Conservation (phyloP, 2,329 filamentous ascomycete genomes). For the Daldinia sp. region DNA sequence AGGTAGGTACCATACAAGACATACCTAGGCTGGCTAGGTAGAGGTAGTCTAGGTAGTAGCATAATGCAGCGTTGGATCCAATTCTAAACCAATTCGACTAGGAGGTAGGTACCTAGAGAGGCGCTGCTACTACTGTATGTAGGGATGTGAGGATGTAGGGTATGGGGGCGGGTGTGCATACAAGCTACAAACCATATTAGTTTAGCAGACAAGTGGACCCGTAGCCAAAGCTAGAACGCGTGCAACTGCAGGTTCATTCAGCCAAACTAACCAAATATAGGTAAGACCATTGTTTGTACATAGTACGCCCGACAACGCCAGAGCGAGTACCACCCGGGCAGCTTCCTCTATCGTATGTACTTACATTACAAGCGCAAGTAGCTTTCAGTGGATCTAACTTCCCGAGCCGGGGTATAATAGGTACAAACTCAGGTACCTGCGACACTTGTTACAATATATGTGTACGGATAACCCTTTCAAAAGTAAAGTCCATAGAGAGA, state of each 20-base stretch:
- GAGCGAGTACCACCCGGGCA: conserved; percentile 13
- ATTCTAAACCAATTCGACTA: conserved; percentile 11
- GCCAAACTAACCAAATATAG: conserved; percentile 27
- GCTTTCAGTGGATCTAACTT: conserved; percentile 10
- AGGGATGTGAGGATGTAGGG: conserved; percentile 4
- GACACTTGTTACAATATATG: neutral
- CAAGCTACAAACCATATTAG: neutral
- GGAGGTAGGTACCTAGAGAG: conserved; percentile 12
- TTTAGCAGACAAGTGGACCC: conserved; percentile 4
- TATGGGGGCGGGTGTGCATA: conserved; percentile 14
- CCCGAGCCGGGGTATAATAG: conserved; percentile 1
- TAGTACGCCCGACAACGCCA: conserved; percentile 15
- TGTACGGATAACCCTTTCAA: too few relatives aligned
- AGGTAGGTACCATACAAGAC: neutral
- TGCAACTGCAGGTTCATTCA: conserved; percentile 32
- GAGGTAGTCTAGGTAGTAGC: neutral
- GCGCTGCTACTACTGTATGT: conserved; percentile 9
- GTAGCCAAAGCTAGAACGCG: conserved; percentile 30
- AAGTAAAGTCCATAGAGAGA: too few relatives aligned
- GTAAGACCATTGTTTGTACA: conserved; percentile 14
- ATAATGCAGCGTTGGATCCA: conserved; percentile 26
- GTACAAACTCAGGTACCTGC: neutral
- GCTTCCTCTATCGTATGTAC: conserved; percentile 13
- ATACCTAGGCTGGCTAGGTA: neutral
- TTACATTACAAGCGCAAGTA: neutral